Evolutionary conservation across 2,329 filamentous ascomycete genomes (phyloP).

Genomic region (Emericellopsis atlantica): DNA sequence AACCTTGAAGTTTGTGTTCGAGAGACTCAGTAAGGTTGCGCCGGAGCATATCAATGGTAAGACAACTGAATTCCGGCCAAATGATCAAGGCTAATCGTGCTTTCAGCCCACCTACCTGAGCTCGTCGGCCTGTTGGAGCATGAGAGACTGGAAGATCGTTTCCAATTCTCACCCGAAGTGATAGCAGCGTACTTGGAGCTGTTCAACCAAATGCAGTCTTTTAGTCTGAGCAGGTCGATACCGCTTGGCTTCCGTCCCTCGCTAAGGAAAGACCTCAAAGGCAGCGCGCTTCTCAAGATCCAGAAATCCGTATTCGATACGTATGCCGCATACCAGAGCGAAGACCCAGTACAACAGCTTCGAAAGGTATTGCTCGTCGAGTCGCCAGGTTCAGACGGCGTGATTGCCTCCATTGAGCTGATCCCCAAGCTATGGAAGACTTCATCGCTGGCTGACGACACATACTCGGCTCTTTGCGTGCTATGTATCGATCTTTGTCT

Average conservation of each 20-base stretch:
- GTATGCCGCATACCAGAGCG: constrained; percentile 15
- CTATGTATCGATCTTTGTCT: constrained; percentile 30
- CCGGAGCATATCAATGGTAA: constrained; percentile 27
- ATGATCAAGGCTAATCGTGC: constrained; percentile 1
- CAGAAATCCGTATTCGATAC: constrained; percentile 23
- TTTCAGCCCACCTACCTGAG: constrained; percentile 15
- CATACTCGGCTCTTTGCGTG: constrained; percentile 19
- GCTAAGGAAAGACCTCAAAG: constrained; percentile 3
- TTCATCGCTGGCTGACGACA: constrained; percentile 9
- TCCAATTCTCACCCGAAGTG: constrained; percentile 24
- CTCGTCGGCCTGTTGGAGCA: constrained; percentile 16
- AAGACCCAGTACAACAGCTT: constrained; percentile 10
- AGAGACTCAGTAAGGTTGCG: constrained; percentile 36
- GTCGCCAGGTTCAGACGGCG: constrained; percentile 16
- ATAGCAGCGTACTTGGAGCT: constrained; percentile 32
- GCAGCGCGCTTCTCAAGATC: constrained; percentile 24
- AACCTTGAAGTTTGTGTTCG: constrained; percentile 41
- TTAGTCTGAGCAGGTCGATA: constrained; percentile 4
- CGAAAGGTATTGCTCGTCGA: constrained; percentile 13
- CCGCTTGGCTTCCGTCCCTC: background rate
- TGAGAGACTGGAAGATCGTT: constrained; percentile 10
- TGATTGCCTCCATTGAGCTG: constrained; percentile 22
- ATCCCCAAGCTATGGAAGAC: constrained; percentile 17
- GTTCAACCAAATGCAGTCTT: constrained; percentile 24
- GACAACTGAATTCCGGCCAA: constrained; percentile 8